Evolutionary conservation across 768 basidiomycete species (phyloP).

Genomic region (Zangia roseola): DNA sequence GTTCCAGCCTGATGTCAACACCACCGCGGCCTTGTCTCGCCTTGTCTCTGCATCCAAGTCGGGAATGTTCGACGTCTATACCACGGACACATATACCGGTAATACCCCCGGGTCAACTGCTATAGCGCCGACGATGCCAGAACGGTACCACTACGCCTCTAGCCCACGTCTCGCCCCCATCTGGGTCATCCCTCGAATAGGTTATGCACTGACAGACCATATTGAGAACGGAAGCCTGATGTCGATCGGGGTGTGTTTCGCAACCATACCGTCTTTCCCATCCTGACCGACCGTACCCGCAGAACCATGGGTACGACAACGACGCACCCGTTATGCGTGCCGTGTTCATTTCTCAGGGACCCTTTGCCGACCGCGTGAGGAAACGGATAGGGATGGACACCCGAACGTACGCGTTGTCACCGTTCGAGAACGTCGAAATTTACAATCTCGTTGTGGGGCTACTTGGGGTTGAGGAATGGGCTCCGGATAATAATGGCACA

Average conservation of each 20-base stretch:
- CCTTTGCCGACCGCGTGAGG: slow-evolving; percentile 50
- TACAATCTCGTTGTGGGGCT: slow-evolving; percentile 79
- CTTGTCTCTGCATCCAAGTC: slow-evolving; percentile 49
- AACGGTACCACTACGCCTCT: slow-evolving; percentile 69
- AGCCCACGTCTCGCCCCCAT: slow-evolving; percentile 78
- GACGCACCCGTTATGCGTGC: slow-evolving; percentile 74
- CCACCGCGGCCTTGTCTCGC: slow-evolving; percentile 48
- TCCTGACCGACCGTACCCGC: slow-evolving; percentile 1
- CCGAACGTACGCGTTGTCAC: slow-evolving; percentile 59
- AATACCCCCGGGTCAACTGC: neutral
- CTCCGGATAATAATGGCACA: slow-evolving; percentile 74
- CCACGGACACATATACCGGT: slow-evolving; percentile 12
- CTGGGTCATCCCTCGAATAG: slow-evolving; percentile 76
- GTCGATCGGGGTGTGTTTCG: slow-evolving; percentile 61
- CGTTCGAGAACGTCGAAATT: slow-evolving; percentile 79
- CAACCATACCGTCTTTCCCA: neutral
- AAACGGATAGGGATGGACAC: neutral
- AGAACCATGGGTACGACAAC: slow-evolving; percentile 92
- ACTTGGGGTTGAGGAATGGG: slow-evolving; percentile 54
- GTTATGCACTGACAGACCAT: slow-evolving; percentile 72
- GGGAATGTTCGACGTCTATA: slow-evolving; percentile 59
- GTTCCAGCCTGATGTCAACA: slow-evolving; percentile 59
- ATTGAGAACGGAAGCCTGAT: slow-evolving; percentile 50
- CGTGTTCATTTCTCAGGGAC: slow-evolving; percentile 86
- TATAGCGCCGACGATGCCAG: slow-evolving; percentile 55